Evolutionary conservation across 805 yeast species (phyloP), one percentile per base, ranked within the genome.

Genomic region (Ogataea kodamae): DNA sequence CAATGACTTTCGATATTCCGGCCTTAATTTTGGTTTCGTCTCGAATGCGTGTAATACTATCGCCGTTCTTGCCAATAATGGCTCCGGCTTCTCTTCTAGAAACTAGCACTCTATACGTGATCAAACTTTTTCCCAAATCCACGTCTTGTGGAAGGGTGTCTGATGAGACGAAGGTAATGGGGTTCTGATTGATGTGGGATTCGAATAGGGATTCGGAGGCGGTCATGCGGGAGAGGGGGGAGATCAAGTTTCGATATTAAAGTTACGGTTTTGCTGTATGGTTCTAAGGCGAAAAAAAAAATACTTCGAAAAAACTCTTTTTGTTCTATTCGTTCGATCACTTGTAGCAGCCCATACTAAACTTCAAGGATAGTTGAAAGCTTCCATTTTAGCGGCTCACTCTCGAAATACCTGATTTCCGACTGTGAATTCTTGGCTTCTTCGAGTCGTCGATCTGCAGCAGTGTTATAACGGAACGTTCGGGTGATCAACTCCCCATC

Each of bases 11-110:
- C 9, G 95, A 81, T 28, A 88, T 86, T 11, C 94, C 95, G 4
- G 95, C 95, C 54, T 81, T 84, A 39, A 88, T 87, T 36, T 73
- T 72, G 18, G 90, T 83, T 39, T 73, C 73, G 30, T 76, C 86
- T 45, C 96, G 70, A 28, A 88, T 75, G 21, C 73, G 69, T 35
- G 88, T 82, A 40, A 88, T 87, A 35, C 81, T 81, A 30, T 71
- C 67, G 28, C 96, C 96, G 45, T 76, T 81, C 46, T 82, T 82
- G 34, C 96, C 96, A 48, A 88, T 88, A 42, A 88, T 76, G 42
- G 87, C 83, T 11, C 96, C 96, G 9, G 95, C 89, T 58, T 88
- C 96, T 53, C 81, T 82, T 35, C 88, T 74, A 2, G 92, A 78
- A 12, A 88, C 82, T 18, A 88, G 68, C 1, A 86, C 72, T 39